Conservation (phyloP, 495 filamentous ascomycete species). For the Hyaloscypha finlandica region DNA sequence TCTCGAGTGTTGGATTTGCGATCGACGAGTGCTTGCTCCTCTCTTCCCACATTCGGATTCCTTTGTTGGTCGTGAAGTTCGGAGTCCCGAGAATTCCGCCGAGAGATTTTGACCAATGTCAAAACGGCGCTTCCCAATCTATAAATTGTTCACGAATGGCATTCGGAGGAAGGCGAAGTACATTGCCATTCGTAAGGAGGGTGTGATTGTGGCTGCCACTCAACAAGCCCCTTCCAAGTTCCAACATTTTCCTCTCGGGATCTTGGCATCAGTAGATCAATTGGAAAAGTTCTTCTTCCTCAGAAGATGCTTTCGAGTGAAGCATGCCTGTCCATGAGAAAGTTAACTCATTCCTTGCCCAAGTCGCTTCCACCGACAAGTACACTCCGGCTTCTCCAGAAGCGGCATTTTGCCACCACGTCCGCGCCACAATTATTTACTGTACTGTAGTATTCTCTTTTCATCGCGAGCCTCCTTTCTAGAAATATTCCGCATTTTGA, state of each 20-base stretch:
- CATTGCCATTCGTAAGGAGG: background rate
- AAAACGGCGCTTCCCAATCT: background rate
- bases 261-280: background rate
- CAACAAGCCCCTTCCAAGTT: background rate
- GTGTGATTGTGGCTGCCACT: background rate
- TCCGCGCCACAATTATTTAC: background rate
- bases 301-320: background rate
- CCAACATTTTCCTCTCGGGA: background rate
- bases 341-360: background rate
- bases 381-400: background rate
- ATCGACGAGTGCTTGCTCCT: background rate
- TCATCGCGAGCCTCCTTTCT: no score
- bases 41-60: background rate
- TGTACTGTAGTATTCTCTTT: no score
- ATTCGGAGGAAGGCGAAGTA: background rate
- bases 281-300: background rate
- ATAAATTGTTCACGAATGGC: background rate
- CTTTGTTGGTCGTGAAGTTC: background rate
- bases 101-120: background rate
- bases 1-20: background rate
- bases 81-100: background rate
- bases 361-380: background rate
- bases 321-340: background rate
- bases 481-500: no score
- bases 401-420: background rate